phyloP scores from a whole-genome alignment of 2,329 filamentous ascomycete species.

The Tolypocladium inflatum region DNA sequence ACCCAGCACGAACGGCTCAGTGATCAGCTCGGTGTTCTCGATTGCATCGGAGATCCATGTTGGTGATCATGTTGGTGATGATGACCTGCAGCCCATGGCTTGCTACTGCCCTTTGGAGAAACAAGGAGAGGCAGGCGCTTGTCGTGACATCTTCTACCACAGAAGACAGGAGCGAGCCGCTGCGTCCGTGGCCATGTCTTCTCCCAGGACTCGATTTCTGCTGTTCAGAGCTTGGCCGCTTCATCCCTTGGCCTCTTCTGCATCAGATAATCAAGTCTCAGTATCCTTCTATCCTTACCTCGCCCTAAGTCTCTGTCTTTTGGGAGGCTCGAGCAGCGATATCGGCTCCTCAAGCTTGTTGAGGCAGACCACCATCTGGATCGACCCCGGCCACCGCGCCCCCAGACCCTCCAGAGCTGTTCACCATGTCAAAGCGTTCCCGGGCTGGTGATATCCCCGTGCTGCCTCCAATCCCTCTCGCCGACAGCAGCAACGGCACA shows the following conservation, averaged over 20 bases:
- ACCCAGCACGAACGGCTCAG: background rate
- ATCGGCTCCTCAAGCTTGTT: background rate
- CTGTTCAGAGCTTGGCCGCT: background rate
- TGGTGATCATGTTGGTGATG: background rate
- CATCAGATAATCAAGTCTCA: background rate
- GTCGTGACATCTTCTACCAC: background rate
- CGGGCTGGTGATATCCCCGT: slow-evolving; percentile 4
- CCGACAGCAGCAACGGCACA: background rate
- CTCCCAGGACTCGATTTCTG: background rate
- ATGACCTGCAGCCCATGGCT: background rate
- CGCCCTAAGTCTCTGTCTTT: background rate
- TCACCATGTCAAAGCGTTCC: slow-evolving; percentile 5
- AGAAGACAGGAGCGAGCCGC: background rate
- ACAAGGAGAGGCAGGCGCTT: background rate
- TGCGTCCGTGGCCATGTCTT: background rate
- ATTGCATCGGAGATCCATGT: background rate
- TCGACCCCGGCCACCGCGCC: background rate
- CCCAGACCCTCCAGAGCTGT: background rate
- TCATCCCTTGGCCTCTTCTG: background rate
- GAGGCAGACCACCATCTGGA: background rate
- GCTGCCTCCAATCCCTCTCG: slow-evolving; percentile 5
- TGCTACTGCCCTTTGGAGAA: too few species aligned
- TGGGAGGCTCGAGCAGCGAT: background rate
- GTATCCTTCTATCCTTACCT: background rate
- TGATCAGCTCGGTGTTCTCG: background rate